Evolutionary conservation across 106 monocot species (phyloP).

Genomic region (Apostasia ramifera): DNA sequence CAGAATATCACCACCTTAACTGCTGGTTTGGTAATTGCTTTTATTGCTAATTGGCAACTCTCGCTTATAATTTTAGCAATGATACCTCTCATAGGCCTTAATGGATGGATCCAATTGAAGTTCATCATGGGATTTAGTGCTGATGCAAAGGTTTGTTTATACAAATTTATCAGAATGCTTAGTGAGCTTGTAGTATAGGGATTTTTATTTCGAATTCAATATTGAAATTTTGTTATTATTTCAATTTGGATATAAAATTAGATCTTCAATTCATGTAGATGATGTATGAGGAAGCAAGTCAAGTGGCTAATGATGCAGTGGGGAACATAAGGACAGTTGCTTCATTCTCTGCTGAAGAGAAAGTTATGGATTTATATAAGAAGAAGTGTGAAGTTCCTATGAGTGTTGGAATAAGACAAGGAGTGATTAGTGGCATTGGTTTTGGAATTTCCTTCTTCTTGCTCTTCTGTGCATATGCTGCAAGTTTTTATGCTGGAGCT

Average conservation of each 20-base stretch:
- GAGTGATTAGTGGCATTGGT: conserved; percentile 30
- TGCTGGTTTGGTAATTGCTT: conserved; percentile 29
- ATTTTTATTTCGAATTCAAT: not conserved
- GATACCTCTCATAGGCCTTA: conserved; percentile 25
- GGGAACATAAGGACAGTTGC: conserved; percentile 23
- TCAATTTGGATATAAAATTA: not conserved
- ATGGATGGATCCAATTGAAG: conserved; percentile 34
- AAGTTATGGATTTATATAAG: conserved; percentile 28
- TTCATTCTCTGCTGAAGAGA: conserved; percentile 42
- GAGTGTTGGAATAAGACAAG: conserved; percentile 21
- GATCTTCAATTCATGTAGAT: conserved; percentile 2
- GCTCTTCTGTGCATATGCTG: conserved; percentile 19
- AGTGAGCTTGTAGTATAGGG: not conserved
- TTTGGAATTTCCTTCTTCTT: conserved; percentile 29
- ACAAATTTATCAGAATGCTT: not conserved
- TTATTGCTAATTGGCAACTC: conserved; percentile 26
- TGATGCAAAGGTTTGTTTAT: conserved; percentile 27
- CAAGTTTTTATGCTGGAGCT: conserved; percentile 27
- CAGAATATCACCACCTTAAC: conserved; percentile 24
- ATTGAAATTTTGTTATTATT: not conserved
- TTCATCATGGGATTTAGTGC: conserved; percentile 26
- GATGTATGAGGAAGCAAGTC: conserved; percentile 32
- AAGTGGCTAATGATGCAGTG: conserved; percentile 39
- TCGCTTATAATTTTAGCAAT: conserved; percentile 24
- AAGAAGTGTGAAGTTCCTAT: conserved; percentile 38